Conservation (phyloP, 2,329 filamentous ascomycete species). For the Balansia obtecta region DNA sequence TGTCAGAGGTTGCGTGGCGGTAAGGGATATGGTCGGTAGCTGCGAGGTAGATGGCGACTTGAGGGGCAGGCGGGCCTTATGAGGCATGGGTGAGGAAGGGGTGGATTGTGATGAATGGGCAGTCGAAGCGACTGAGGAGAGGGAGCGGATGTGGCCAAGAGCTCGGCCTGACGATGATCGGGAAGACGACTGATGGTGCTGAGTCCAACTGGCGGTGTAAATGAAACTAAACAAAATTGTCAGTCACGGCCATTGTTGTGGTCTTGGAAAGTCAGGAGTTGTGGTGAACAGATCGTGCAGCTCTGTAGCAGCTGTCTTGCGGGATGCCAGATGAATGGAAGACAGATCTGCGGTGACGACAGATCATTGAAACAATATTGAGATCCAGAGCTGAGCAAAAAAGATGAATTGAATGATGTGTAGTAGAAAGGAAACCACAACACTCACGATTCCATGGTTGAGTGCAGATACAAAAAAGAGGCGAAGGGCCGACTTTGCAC, state of each 20-base stretch:
- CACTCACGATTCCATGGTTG: conserved; percentile 2
- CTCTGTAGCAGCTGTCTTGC: neutral
- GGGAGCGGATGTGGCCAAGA: conserved; percentile 38
- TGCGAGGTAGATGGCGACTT: conserved; percentile 25
- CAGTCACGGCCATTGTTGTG: conserved; percentile 8
- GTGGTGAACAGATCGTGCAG: neutral
- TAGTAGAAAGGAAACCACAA: neutral
- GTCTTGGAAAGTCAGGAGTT: neutral
- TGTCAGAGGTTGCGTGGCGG: conserved; percentile 23
- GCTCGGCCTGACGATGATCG: conserved; percentile 15
- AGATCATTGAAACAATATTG: neutral
- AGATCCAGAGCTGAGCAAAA: neutral
- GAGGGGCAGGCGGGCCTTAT: conserved; percentile 19
- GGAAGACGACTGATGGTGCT: conserved; percentile 21
- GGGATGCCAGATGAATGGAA: neutral
- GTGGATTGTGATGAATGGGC: conserved; percentile 9
- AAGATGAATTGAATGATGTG: neutral
- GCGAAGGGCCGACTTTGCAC: neutral
- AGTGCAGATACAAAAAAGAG: neutral
- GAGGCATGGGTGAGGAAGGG: conserved; percentile 22
- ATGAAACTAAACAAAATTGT: conserved; percentile 32
- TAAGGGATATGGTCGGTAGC: conserved; percentile 26
- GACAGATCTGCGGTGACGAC: neutral
- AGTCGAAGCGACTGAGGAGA: conserved; percentile 39
- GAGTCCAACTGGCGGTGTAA: conserved; percentile 39